Base-by-base conservation (phyloP, 805 yeast species). In the Metschnikowia similis region DNA sequence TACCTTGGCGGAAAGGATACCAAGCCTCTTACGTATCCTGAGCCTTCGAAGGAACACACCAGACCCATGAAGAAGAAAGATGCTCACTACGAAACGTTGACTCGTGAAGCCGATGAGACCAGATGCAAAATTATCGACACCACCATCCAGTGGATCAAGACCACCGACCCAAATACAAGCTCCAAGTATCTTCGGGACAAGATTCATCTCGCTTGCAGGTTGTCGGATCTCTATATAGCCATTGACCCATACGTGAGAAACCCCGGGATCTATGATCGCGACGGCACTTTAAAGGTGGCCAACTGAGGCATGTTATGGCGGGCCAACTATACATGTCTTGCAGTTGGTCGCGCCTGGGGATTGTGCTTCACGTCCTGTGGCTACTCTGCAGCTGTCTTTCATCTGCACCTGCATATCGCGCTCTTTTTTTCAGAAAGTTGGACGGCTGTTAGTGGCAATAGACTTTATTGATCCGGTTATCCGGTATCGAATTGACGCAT, bases 211-310 rank as follows among this genome's bases (percentile, higher is more conserved):
- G 80, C 84, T 48, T 67, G 67, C 47, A 68, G 78, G 52, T 62
- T 92, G 44, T 71, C 84, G 8, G 69, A 75, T 29, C 87, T 87
- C 63, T 91, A 85, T 69, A 76, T 80, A 62, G 65, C 70, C 44
- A 67, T 88, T 48, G 98, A 94, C 62, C 92, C 94, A 1, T 90
- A 86, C 56, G 66, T 89, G 44, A 83, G 99, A 66, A 82, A 85
- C 39, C 83, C 90, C 56, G 82, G 90, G 36, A 71, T 83, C 37
- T 88, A 82, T 62, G 99, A 94, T 67, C 80, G 96, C 60, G 73
- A 78, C 49, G 91, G 94, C n/a, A 55, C 67, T 26, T 64, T 82
- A 50, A 56, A 49, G 30, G 30, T 66, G 31, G 40, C 48, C 35
- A 57, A 56, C 31, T 57, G 45, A 36, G 2, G 36, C 26, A 7